Base-by-base conservation (phyloP, 805 yeast species). In the Spencermartinsiella europaea region DNA sequence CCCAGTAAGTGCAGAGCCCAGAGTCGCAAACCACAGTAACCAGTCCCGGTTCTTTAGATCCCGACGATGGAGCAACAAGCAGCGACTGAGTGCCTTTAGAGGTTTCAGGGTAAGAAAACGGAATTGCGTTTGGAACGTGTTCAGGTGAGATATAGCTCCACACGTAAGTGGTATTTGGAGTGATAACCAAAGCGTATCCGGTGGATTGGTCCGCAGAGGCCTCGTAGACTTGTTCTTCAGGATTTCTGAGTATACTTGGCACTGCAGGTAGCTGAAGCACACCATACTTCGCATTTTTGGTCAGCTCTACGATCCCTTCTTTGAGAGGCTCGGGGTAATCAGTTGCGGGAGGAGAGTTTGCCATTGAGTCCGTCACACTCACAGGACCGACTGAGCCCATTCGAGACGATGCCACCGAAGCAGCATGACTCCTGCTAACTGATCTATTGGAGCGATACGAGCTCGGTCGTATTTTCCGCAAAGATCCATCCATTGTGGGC, bases 111-210 rank as follows among this genome's bases (percentile, higher is more conserved):
- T 46, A 38, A 0, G 75, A 79, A 47, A 82, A 76, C 47, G 79
- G 76, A 36, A 76, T 68, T 1, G 81, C 74, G 12, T 75, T 61
- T 0, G 93, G 88, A 1, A 72, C 64, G 25, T 71, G 68, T 53
- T 85, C 87, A 10, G 76, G 74, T 1, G 88, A 75, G 45, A 71
- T 69, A 59, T 81, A 83, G 45, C 75, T 71, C 90, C 95, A 89
- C 4, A 82, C 81, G 55, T 76, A 73, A 17, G 83, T 72, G 31
- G 77, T 68, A 20, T 71, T 64, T n/a, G 68, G 71, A 14, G 77
- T 71, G 3, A 77, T 64, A 2, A 75, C 69, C 22, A 80, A 62
- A 0, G 83, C 79, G 57, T 69, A 74, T 34, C 68, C 69, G 8
- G 82, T 70, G 15, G 53, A 54, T 35, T 71, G 64, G 56, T 80